phyloP scores from a whole-genome alignment of 331 rosid genomes.

The Acacia pycnantha region DNA sequence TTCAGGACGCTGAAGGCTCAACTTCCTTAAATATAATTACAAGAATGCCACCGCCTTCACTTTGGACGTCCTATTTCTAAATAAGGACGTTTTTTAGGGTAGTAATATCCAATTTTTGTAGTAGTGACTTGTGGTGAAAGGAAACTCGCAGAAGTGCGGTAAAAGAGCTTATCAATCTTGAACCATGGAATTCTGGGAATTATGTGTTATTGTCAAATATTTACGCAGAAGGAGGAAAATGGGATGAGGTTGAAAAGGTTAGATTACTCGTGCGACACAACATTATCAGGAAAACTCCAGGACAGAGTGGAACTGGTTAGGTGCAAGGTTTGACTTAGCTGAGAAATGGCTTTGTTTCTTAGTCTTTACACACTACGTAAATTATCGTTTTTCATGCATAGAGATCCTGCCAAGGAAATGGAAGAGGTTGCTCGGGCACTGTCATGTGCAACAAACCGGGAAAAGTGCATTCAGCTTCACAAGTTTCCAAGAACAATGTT shows the following conservation, averaged over 20 bases:
- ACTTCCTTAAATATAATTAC: too few species aligned
- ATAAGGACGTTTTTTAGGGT: too few species aligned
- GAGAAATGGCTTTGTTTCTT: background rate
- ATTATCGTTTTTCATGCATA: background rate
- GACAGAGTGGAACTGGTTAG: constrained; percentile 52
- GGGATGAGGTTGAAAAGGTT: constrained; percentile 67
- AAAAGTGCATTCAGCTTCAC: background rate
- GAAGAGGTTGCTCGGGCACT: background rate
- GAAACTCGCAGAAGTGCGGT: constrained; percentile 50
- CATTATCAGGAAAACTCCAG: constrained; percentile 50
- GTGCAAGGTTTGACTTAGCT: background rate
- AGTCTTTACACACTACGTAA: background rate
- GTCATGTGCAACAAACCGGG: background rate
- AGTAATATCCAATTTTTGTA: too few species aligned
- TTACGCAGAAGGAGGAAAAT: constrained; percentile 57
- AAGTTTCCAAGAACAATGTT: background rate
- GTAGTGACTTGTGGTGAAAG: constrained; percentile 54
- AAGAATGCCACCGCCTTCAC: too few species aligned
- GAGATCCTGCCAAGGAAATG: background rate
- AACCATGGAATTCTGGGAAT: constrained; percentile 67
- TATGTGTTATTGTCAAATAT: constrained; percentile 60
- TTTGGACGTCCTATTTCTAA: too few species aligned
- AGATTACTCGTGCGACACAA: constrained; percentile 43
- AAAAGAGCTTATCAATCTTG: constrained; percentile 54
- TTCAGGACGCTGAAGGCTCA: too few species aligned